Conservation (phyloP, 2,329 filamentous ascomycete genomes). For the Neurospora sp. region DNA sequence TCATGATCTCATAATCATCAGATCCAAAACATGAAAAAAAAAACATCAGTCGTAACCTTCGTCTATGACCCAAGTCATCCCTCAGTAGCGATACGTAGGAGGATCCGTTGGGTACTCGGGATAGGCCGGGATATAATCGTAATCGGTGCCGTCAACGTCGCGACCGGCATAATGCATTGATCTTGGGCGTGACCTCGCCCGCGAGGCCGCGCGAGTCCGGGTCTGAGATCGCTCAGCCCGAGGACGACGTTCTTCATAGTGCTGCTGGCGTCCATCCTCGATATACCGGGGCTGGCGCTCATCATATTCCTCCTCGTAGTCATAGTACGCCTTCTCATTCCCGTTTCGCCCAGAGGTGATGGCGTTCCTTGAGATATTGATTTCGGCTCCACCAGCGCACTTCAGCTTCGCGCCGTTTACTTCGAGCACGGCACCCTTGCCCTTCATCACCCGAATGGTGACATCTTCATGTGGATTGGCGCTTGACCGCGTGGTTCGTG, state of each 20-base stretch:
- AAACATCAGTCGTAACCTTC: neutral
- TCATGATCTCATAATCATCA: neutral
- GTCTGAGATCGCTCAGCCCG: conserved; percentile 35
- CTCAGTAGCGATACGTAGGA: neutral
- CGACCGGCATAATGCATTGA: conserved; percentile 16
- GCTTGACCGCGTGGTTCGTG: conserved; percentile 48
- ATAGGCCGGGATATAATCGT: conserved; percentile 13
- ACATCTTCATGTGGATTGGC: conserved; percentile 41
- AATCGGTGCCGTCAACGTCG: conserved; percentile 12
- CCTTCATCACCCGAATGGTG: conserved; percentile 48
- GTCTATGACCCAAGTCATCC: neutral
- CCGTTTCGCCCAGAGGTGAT: conserved; percentile 29
- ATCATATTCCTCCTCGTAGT: conserved; percentile 36
- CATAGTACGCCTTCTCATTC: conserved; percentile 42
- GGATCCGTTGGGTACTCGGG: conserved; percentile 13
- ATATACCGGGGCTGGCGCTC: conserved; percentile 34
- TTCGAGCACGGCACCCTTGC: conserved; percentile 41
- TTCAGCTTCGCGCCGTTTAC: conserved; percentile 49
- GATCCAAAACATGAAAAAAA: neutral
- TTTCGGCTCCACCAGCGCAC: conserved; percentile 49
- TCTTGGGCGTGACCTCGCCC: conserved; percentile 41
- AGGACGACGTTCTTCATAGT: conserved; percentile 37
- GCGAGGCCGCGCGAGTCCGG: conserved; percentile 39
- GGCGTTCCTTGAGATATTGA: conserved; percentile 35
- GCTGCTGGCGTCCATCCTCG: conserved; percentile 41